Evolutionary conservation across 2,329 filamentous ascomycete genomes (phyloP).

Genomic region (Apiospora aurea): DNA sequence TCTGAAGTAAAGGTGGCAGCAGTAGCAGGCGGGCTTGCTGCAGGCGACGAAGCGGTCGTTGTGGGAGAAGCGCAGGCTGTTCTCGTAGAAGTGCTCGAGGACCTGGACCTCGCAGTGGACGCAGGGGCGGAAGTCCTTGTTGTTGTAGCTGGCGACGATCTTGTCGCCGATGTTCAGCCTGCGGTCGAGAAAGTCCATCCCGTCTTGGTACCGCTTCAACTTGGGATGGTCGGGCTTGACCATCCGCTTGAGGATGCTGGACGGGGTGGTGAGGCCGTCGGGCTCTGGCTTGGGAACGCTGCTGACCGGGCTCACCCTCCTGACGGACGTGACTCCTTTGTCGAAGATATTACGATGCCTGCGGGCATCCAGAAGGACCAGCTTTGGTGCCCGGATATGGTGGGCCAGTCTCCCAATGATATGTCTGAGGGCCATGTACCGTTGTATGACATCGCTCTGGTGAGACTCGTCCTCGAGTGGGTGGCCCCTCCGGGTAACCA

Average conservation of each 20-base stretch:
- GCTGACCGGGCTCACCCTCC: conserved; percentile 29
- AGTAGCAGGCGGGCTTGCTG: conserved; percentile 60
- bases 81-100: conserved; percentile 52
- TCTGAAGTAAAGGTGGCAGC: conserved; percentile 53
- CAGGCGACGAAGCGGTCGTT: conserved; percentile 55
- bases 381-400: conserved; percentile 47
- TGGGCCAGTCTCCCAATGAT: conserved; percentile 54
- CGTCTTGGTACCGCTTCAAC: conserved; percentile 27
- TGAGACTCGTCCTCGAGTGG: not conserved
- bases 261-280: conserved; percentile 40
- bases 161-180: conserved; percentile 34
- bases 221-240: conserved; percentile 29
- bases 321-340: conserved; percentile 35
- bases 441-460: not conserved
- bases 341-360: conserved; percentile 43
- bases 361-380: conserved; percentile 45
- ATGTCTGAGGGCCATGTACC: conserved; percentile 46
- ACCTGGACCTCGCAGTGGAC: conserved; percentile 57
- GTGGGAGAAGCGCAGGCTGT: conserved; percentile 43
- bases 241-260: conserved; percentile 44
- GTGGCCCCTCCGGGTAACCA: conserved; percentile 4
- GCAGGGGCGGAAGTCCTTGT: conserved; percentile 37
- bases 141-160: conserved; percentile 38
- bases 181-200: conserved; percentile 39
- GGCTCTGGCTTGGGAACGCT: conserved; percentile 31